These are phyloP conservation scores for Stephania cephalantha DNA, from an alignment of 164 flowering plant species.

Conservation along the genomic window DNA sequence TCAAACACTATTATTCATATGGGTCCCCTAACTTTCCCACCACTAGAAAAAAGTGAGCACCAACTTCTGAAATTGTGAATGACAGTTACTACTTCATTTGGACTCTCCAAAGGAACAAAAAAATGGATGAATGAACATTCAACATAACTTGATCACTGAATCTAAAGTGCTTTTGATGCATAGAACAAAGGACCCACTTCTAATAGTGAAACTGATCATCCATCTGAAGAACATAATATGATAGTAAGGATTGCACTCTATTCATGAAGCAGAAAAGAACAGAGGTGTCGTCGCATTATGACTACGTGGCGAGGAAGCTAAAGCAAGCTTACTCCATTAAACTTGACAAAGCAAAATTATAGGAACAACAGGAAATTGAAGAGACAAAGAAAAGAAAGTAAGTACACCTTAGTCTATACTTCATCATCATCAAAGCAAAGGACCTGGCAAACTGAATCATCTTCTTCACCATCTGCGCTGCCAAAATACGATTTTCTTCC, in stretches of 20 bases:
- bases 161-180: not conserved
- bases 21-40: not conserved
- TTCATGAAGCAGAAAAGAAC: not conserved
- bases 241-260: not conserved
- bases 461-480: slow-evolving; percentile 25
- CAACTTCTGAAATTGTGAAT: no score
- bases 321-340: slow-evolving; percentile 18
- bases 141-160: not conserved
- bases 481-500: slow-evolving; percentile 49
- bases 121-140: not conserved
- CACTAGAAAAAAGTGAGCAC: no score
- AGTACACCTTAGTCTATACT: slow-evolving; percentile 6
- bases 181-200: not conserved
- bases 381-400: slow-evolving; percentile 14
- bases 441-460: slow-evolving; percentile 41
- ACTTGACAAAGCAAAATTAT: slow-evolving; percentile 5
- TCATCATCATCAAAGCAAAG: slow-evolving; percentile 53
- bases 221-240: no score
- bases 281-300: not conserved
- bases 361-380: slow-evolving; percentile 25
- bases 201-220: not conserved
- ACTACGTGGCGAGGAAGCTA: slow-evolving; percentile 14
- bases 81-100: no score
- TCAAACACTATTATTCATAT: not conserved
- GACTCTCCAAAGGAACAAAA: not conserved